Percentiles rank a stretch among this genome's conserved stretches.
These are phyloP conservation scores for Saccharomycopsis sp. DNA, from an alignment of 805 yeast species.

Conservation along the genomic window DNA sequence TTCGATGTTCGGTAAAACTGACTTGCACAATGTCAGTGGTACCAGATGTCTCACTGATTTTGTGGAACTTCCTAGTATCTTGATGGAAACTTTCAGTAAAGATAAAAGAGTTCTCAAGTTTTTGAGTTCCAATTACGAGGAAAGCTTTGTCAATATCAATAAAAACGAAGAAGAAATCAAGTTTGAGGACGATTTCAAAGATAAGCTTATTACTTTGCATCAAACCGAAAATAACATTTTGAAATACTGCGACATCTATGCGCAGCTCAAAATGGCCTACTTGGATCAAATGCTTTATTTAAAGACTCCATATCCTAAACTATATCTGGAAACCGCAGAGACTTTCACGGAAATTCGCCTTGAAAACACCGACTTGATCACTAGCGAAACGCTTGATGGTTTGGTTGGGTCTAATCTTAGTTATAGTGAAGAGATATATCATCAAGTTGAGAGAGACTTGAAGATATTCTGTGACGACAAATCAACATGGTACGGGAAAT, in stretches of 20 bases:
- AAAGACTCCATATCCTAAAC: constrained; percentile 23
- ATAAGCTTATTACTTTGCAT: constrained; percentile 26
- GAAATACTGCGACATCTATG: constrained; percentile 66
- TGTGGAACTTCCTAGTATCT: constrained; percentile 93
- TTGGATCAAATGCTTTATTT: constrained; percentile 78
- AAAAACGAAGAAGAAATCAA: neutral
- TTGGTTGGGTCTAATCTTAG: constrained; percentile 10
- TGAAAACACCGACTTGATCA: constrained; percentile 13
- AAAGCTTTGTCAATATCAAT: neutral
- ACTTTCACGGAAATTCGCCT: neutral
- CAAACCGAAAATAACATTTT: constrained; percentile 47
- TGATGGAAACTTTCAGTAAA: constrained; percentile 89
- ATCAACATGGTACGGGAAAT: constrained; percentile 89
- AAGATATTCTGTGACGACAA: constrained; percentile 59
- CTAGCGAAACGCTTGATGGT: constrained; percentile 14
- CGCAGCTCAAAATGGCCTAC: constrained; percentile 86
- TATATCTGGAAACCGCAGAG: neutral
- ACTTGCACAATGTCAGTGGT: constrained; percentile 86
- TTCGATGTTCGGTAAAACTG: constrained; percentile 90
- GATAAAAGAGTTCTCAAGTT: constrained; percentile 67
- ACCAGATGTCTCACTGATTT: constrained; percentile 95
- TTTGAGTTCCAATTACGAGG: constrained; percentile 62
- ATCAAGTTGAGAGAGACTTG: constrained; percentile 51
- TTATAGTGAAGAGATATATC: constrained; percentile 41
- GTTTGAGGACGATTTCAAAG: constrained; percentile 6